These are phyloP conservation scores for Fusarium sp. DNA, from an alignment of 2,329 filamentous ascomycete species.

Conservation along the genomic window DNA sequence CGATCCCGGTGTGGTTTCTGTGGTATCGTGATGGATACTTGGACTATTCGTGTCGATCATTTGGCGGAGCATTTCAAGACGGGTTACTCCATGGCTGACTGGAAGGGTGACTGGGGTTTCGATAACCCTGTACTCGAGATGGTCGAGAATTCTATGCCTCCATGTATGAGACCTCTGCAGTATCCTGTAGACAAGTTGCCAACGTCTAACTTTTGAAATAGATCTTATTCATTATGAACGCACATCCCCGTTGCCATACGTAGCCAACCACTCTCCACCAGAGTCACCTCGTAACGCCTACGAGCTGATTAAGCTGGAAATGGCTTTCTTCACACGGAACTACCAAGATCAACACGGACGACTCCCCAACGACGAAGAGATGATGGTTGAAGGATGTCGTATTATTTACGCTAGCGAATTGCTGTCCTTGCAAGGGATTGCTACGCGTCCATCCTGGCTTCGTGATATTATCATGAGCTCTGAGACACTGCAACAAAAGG, in stretches of 20 bases:
- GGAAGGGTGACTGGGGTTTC: slow-evolving; percentile 78
- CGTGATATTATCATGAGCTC: slow-evolving; percentile 67
- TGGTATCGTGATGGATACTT: slow-evolving; percentile 69
- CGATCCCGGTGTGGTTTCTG: slow-evolving; percentile 75
- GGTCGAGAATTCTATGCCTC: slow-evolving; percentile 74
- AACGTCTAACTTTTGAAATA: slow-evolving; percentile 58
- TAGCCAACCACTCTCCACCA: slow-evolving; percentile 57
- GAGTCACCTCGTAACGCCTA: slow-evolving; percentile 67
- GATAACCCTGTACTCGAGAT: slow-evolving; percentile 69
- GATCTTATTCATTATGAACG: slow-evolving; percentile 73
- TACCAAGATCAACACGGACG: slow-evolving; percentile 55
- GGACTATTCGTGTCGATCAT: slow-evolving; percentile 70
- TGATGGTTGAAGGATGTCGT: slow-evolving; percentile 68
- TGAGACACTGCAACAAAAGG: slow-evolving; percentile 55
- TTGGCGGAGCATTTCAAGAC: slow-evolving; percentile 75
- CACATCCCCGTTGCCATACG: slow-evolving; percentile 65
- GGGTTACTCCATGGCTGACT: slow-evolving; percentile 74
- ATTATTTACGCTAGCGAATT: slow-evolving; percentile 67
- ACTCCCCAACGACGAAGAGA: slow-evolving; percentile 61
- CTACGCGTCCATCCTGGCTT: slow-evolving; percentile 63
- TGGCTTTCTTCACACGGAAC: slow-evolving; percentile 63
- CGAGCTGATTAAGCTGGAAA: slow-evolving; percentile 68
- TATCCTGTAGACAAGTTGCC: slow-evolving; percentile 53
- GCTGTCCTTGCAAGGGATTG: slow-evolving; percentile 54
- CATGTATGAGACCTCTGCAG: slow-evolving; percentile 63